Conservation (phyloP, 1,139 yeast genomes). For the Yamadazyma triangularis region DNA sequence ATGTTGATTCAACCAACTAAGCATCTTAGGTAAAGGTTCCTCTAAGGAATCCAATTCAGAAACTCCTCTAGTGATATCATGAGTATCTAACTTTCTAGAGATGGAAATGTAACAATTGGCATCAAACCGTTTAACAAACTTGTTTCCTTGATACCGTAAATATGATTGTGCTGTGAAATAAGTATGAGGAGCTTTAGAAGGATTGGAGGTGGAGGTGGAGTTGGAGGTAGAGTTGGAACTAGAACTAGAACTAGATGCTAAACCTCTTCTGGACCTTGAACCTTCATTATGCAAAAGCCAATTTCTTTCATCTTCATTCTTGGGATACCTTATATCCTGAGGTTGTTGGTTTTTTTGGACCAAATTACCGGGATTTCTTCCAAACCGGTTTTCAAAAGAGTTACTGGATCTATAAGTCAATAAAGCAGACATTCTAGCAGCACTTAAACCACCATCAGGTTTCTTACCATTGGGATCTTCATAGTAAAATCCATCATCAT, state of each 20-base stretch:
- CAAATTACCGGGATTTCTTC: slow-evolving; percentile 77
- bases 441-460: slow-evolving; percentile 83
- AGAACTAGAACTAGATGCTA: too few species aligned
- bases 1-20: slow-evolving; percentile 62
- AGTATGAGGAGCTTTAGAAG: slow-evolving; percentile 61
- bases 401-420: slow-evolving; percentile 89
- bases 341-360: slow-evolving; percentile 38
- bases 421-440: slow-evolving; percentile 96
- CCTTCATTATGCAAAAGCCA: slow-evolving; percentile 47
- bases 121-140: slow-evolving; percentile 85
- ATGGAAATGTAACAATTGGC: slow-evolving; percentile 95
- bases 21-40: slow-evolving; percentile 39
- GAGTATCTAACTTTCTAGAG: slow-evolving; percentile 90
- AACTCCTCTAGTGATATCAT: slow-evolving; percentile 83
- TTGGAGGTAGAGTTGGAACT: slow-evolving; percentile 8
- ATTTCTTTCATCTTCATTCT: slow-evolving; percentile 41
- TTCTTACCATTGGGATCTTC: slow-evolving; percentile 54
- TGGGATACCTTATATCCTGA: slow-evolving; percentile 24
- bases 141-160: slow-evolving; percentile 87
- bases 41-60: slow-evolving; percentile 18
- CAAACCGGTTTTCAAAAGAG: slow-evolving; percentile 86
- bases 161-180: slow-evolving; percentile 94
- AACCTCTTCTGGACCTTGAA: too few species aligned
- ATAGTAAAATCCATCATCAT: slow-evolving; percentile 81
- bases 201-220: slow-evolving; percentile 2